A percentile compares a stretch with the other conserved stretches of the same genome.
These are phyloP conservation scores for Camillea tinctor DNA, from an alignment of 2,329 filamentous ascomycete genomes.

Conservation along the genomic window DNA sequence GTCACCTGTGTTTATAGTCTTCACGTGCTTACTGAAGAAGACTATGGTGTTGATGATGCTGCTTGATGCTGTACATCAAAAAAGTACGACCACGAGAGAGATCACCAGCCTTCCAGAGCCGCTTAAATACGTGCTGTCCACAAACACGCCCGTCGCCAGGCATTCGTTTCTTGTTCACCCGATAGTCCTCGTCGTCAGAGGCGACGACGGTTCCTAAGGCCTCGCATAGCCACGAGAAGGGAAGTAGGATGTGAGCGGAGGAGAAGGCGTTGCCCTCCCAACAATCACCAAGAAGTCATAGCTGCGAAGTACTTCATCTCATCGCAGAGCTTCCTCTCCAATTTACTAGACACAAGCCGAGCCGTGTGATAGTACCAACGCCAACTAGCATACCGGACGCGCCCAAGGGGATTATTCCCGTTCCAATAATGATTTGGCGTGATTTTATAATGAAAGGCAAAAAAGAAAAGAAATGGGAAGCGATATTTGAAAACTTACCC, in stretches of 20 bases:
- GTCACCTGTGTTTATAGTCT: not conserved
- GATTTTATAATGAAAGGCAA: too few relatives aligned
- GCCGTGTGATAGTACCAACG: not conserved
- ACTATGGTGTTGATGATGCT: not conserved
- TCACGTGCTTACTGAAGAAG: not conserved
- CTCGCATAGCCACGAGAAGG: not conserved
- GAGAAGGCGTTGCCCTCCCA: not conserved
- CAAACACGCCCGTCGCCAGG: not conserved
- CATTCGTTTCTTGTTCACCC: not conserved
- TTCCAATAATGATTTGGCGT: not conserved
- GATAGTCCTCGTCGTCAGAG: not conserved
- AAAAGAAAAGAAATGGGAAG: not conserved
- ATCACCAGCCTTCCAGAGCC: not conserved
- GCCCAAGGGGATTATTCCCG: not conserved
- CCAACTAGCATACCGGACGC: too few relatives aligned
- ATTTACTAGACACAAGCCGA: not conserved
- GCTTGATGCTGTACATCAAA: too few relatives aligned
- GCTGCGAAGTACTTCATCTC: not conserved
- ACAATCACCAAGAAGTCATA: not conserved
- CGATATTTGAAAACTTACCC: constrained; percentile 23
- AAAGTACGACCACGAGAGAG: not conserved
- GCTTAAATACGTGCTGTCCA: not conserved
- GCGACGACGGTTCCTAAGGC: not conserved
- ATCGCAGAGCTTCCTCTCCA: not conserved
- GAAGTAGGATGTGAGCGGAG: too few relatives aligned